Evolutionary conservation across 768 basidiomycete species (phyloP), one percentile per base, ranked within the genome.

Genomic region (Leucocoprinus leucothites): DNA sequence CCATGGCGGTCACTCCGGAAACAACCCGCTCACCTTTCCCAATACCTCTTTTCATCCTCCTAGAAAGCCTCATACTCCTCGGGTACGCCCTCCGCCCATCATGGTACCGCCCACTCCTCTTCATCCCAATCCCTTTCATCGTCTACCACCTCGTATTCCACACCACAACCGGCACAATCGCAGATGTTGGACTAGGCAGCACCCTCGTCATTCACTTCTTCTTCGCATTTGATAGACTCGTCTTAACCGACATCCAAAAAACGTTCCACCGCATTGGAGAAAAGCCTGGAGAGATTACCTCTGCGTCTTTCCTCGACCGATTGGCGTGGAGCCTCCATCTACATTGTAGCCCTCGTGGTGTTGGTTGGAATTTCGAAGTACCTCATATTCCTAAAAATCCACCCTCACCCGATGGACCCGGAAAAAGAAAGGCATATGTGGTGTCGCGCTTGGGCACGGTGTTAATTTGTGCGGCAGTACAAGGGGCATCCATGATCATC

Each of bases 281-380:
- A 46, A 7, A 60, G 62, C 38, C 47, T 45, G 28, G 62, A 64
- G 22, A 60, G 62, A 36, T 56, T 22, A 14, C 22, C 18, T 25
- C 57, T 56, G 22, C 46, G 19, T 47, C 65, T 0, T 56, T 67
- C 35, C 57, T 50, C 22, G 18, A 60, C 9, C 62, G 70, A 9
- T n/a, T 68, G 2, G 51, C 48, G 31, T 73, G 73, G 72, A 66
- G 68, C 21, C 50, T 64, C 16, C 58, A 64, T 38, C 61, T 74
- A 9, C 63, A 65, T 34, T 57, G 60, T 35, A 72, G 65, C 38
- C 65, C 69, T 1, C 64, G 73, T 35, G 70, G 73, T n/a, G 63
- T 74, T 9, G 68, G 71, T 24, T 74, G 71, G 71, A 40, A n/a
- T n/a, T n/a, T n/a, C 41, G 67, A 69, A 57, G 62, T 65, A 2